A percentile compares a stretch with the other conserved stretches of the same genome.
Evolutionary conservation across 2,329 filamentous ascomycete genomes (phyloP).

Genomic region (Dactylellina parvicollis): DNA sequence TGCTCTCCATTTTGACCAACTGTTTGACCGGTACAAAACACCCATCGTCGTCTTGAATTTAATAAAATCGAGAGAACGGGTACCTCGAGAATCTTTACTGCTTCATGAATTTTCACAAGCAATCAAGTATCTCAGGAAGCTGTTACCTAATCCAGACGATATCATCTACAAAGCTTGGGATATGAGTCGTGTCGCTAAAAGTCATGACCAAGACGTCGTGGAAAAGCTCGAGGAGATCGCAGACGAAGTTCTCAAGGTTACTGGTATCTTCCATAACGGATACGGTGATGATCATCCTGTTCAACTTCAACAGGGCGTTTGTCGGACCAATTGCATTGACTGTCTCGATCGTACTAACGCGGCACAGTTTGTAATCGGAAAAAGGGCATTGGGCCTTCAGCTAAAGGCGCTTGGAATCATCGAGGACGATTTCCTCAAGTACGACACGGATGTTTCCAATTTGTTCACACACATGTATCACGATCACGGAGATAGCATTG

Average conservation of each 20-base stretch:
- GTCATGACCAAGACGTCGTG: constrained; percentile 92
- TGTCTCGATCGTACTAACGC: constrained; percentile 97
- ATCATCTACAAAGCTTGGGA: constrained; percentile 97
- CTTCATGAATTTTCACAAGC: constrained; percentile 86
- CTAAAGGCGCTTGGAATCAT: constrained; percentile 91
- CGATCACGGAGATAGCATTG: constrained; percentile 96
- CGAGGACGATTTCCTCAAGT: constrained; percentile 79
- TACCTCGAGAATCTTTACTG: constrained; percentile 89
- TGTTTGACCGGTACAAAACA: constrained; percentile 91
- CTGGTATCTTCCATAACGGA: constrained; percentile 95
- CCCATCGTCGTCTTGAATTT: constrained; percentile 92
- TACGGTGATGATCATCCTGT: constrained; percentile 73
- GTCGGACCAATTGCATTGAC: constrained; percentile 96
- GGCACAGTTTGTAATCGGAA: constrained; percentile 96
- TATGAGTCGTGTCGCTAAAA: constrained; percentile 95
- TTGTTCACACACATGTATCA: constrained; percentile 99
- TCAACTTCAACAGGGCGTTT: constrained; percentile 87
- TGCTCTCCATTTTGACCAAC: constrained; percentile 90
- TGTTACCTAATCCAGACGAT: constrained; percentile 81
- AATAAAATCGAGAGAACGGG: constrained; percentile 87
- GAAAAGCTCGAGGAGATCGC: constrained; percentile 88
- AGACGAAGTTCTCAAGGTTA: constrained; percentile 83
- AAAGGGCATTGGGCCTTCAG: constrained; percentile 89
- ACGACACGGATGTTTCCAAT: constrained; percentile 95
- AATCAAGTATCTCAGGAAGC: constrained; percentile 92